These are phyloP conservation scores for Lasiosphaeria miniovina DNA, from an alignment of 495 filamentous ascomycete species.

Conservation along the genomic window DNA sequence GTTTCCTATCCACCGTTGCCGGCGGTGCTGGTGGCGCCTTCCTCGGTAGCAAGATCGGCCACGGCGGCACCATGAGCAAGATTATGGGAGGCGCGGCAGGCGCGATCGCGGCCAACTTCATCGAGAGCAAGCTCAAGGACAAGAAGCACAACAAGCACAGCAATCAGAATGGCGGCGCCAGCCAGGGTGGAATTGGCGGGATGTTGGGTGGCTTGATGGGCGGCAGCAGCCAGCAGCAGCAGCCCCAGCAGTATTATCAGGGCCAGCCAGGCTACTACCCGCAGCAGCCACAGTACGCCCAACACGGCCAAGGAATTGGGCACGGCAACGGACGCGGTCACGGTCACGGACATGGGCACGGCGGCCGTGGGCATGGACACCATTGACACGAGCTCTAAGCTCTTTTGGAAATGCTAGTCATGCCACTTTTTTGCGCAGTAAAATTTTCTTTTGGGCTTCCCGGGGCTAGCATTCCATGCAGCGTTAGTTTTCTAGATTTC, in stretches of 20 bases:
- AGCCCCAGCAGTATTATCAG: neutral
- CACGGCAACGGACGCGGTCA: neutral
- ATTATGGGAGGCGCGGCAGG: slow-evolving; percentile 51
- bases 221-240: neutral
- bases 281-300: slow-evolving; percentile 2
- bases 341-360: slow-evolving; percentile 17
- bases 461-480: too few species aligned
- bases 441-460: neutral
- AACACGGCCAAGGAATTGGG: neutral
- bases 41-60: slow-evolving; percentile 30
- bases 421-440: neutral
- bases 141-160: slow-evolving; percentile 15
- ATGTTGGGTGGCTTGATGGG: neutral
- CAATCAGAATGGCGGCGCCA: neutral
- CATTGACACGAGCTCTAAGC: neutral
- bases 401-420: neutral
- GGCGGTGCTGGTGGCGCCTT: slow-evolving; percentile 54
- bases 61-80: slow-evolving; percentile 42
- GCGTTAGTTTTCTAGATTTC: too few species aligned
- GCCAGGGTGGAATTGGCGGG: neutral
- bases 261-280: neutral
- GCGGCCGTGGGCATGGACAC: slow-evolving; percentile 20
- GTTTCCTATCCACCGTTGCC: slow-evolving; percentile 52
- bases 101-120: slow-evolving; percentile 54
- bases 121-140: slow-evolving; percentile 47